Evolutionary conservation across 164 flowering plant species (phyloP), one percentile per base, ranked within the genome.

Genomic region (Sedum album): DNA sequence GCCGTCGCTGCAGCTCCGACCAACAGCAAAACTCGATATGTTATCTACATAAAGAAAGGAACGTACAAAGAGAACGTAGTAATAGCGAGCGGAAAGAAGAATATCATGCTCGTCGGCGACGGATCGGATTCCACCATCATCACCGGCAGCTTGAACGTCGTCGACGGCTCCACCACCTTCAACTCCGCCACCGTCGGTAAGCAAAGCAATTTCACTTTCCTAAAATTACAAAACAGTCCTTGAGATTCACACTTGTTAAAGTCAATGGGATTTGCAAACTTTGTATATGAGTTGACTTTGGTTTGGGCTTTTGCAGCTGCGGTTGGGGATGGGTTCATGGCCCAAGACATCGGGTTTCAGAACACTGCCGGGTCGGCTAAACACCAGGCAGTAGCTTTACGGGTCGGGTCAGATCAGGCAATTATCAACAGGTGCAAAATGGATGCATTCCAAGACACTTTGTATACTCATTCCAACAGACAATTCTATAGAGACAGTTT

Each of bases 381-480:
- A 76, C 81, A 80, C 39, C 87, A 82, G 67, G 87, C 85, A 1
- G 87, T 83, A 46, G 85, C 85, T 0, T 81, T 83, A 1, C 82
- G 85, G 0, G 80, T 83, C 18, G 78, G 82, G 1, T 76, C 81
- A 0, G 85, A 83, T 57, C 68, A 65, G 26, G 73, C 84, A 1
- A 79, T 82, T 69, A 80, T 84, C 28, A 78, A 84, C 79, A 76
- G 82, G 0, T 84, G 85, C 76, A 68, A 63, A 1, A 71, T 82
- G 9, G 82, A 80, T 44, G 87, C 78, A 11, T 84, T 71, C 76
- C 85, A 84, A 44, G 84, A 84, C 80, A 82, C 85, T 0, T 81
- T 84, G 76, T 82, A 84, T 69, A 25, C 85, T 15, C 85, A 82
- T 72, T 64, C 76, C 74, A 73, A 71, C 76, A 72, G 85, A 17